Evolutionary conservation across 2,329 filamentous ascomycete genomes (phyloP), one percentile per base, ranked within the genome.

Genomic region (Phyllosticta citrichinensis): DNA sequence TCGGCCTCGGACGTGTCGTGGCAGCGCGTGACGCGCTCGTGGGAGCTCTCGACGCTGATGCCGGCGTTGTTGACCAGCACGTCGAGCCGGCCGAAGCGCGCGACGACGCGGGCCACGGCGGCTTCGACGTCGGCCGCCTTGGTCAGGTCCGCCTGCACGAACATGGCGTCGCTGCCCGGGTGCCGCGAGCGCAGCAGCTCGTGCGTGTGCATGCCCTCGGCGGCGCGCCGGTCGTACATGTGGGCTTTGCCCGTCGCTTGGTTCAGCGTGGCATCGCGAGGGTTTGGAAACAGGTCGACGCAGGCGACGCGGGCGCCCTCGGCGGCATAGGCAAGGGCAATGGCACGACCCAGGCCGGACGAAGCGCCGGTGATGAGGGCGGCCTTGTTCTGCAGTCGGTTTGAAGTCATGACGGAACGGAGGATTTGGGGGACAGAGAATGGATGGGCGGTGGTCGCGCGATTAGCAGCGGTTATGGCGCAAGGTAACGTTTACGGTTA

Each of bases 11-110:
- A 65, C 14, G 67, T 68, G 60, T 72, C 68, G 54, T 73, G 69
- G 10, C 72, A 62, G 9, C 66, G 62, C 35, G 66, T 63, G 9
- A 68, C 65, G 35, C 63, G 60, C 1, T 53, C 35, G 47, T 63
- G 57, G 20, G 66, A 69, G 12, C 65, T 66, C 62, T 75, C 72
- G n/a, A 70, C 63, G 17, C 64, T 68, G 51, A 74, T 69, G 22
- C 70, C 72, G 25, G 73, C 73, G 55, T 74, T 74, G 63, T 74
- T 74, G 11, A 73, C 67, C 62, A 74, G 64, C 20, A 75, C 67
- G 55, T 74, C 73, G 20, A 74, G 60, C 20, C 72, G 59, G 10
- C 71, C 70, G 60, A 68, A 72, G 10, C 55, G 61, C 24, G 68
- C 55, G 9, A 73, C 71, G 52, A 68, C 68, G 47, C 55, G 58